These are phyloP conservation scores for Microbotryum lychnidis-dioicae DNA, from an alignment of 1,284 basidiomycete species.

Conservation along the genomic window DNA sequence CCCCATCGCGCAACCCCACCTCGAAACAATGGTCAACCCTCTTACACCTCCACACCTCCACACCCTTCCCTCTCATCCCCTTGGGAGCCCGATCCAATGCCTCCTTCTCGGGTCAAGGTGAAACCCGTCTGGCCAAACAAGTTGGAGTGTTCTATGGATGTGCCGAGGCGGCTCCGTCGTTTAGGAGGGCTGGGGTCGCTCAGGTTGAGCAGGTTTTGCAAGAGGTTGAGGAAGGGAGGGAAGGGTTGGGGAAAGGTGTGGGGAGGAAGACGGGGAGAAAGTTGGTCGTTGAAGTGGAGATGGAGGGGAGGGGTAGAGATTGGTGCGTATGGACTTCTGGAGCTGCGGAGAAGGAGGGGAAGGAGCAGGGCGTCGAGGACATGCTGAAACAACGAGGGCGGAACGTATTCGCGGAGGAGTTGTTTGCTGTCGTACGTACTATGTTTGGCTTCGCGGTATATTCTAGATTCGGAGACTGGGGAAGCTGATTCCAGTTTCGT, in stretches of 20 bases:
- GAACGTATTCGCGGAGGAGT: slow-evolving; percentile 24
- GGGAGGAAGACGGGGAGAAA: slow-evolving; percentile 10
- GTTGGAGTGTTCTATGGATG: slow-evolving; percentile 25
- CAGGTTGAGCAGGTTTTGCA: slow-evolving; percentile 10
- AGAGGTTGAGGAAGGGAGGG: neutral
- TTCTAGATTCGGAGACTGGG: neutral
- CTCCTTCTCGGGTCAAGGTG: slow-evolving; percentile 18
- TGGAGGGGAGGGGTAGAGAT: neutral
- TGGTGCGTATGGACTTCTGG: neutral
- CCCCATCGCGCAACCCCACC: neutral
- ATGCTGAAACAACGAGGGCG: slow-evolving; percentile 3
- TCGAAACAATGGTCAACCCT: slow-evolving; percentile 22
- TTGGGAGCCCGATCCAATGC: slow-evolving; percentile 22
- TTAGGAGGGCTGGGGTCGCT: slow-evolving; percentile 10
- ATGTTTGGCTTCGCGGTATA: neutral
- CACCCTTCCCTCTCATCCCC: slow-evolving; percentile 12
- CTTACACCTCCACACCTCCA: slow-evolving; percentile 11
- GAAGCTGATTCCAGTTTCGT: too few relatives aligned
- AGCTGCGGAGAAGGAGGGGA: neutral
- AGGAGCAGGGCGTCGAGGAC: neutral
- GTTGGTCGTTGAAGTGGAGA: slow-evolving; percentile 7
- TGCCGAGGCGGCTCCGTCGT: slow-evolving; percentile 17
- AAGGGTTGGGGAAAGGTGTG: slow-evolving; percentile 1
- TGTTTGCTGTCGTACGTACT: slow-evolving; percentile 22
- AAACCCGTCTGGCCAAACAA: slow-evolving; percentile 10